A percentile compares a stretch with the other conserved stretches of the same genome.
phyloP scores from a whole-genome alignment of 2,329 filamentous ascomycete genomes.

The Polytolypa hystricis region DNA sequence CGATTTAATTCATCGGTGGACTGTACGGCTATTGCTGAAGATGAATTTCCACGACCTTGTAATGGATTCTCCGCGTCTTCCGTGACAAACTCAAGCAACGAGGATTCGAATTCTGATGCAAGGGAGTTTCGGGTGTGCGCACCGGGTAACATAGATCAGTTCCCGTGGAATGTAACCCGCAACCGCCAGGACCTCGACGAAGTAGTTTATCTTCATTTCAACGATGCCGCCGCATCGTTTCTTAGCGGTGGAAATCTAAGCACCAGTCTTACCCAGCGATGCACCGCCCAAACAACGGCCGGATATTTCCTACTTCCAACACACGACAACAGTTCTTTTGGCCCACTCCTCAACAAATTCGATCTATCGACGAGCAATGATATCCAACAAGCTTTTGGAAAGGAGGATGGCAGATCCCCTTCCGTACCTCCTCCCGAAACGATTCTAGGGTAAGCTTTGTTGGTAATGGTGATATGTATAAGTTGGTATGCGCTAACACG shows the following conservation, averaged over 20 bases:
- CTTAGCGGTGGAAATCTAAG: neutral
- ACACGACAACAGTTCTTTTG: neutral
- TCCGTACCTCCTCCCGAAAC: neutral
- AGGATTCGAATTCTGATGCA: neutral
- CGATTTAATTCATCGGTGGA: conserved; percentile 7
- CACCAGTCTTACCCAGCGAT: conserved; percentile 2
- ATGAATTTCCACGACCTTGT: conserved; percentile 3
- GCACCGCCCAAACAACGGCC: conserved; percentile 5
- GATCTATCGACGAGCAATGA: conserved; percentile 5
- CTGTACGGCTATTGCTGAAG: conserved; percentile 2
- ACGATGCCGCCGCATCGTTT: neutral
- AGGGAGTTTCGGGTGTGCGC: conserved; percentile 5
- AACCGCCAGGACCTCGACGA: conserved; percentile 7
- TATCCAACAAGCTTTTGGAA: neutral
- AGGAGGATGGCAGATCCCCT: neutral
- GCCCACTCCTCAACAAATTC: conserved; percentile 5
- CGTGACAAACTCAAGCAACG: neutral
- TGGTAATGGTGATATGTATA: neutral
- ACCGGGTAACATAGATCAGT: neutral
- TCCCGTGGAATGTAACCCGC: conserved; percentile 8
- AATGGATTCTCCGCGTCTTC: neutral
- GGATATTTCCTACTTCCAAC: conserved; percentile 9
- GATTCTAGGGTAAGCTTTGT: conserved; percentile 1
- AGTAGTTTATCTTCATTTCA: conserved; percentile 6
- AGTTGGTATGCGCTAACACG: neutral